A percentile compares a stretch with the other conserved stretches of the same genome.
phyloP scores from a whole-genome alignment of 176 grass and related monocot species.

The Poa pratensis region DNA sequence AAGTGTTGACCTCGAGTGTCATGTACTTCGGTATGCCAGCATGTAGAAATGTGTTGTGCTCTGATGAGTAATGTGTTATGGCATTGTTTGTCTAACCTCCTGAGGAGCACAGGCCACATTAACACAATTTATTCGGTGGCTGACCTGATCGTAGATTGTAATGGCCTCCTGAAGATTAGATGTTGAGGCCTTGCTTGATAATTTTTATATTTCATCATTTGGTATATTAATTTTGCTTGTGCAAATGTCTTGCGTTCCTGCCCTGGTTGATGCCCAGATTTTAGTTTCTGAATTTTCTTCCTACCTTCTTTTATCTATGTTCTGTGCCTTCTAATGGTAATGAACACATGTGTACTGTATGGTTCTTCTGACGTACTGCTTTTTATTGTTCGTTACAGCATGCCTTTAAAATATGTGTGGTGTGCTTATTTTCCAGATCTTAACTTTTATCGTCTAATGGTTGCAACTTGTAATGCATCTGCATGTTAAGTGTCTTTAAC shows the following conservation, averaged over 20 bases:
- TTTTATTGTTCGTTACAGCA: not conserved
- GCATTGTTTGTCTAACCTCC: conserved; percentile 4
- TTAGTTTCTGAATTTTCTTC: conserved; percentile 23
- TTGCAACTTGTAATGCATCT: conserved; percentile 13
- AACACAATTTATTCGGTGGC: not conserved
- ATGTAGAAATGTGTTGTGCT: conserved; percentile 13
- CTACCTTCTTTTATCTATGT: not conserved
- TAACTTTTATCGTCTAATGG: conserved; percentile 2
- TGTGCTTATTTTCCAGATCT: not conserved
- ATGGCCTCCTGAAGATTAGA: not conserved
- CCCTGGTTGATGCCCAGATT: not conserved
- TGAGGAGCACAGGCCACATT: conserved; percentile 5
- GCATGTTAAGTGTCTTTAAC: not conserved
- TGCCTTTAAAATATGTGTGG: conserved; percentile 21
- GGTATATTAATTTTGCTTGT: not conserved
- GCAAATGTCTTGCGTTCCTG: not conserved
- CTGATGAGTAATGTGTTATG: not conserved
- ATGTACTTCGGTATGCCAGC: conserved; percentile 18
- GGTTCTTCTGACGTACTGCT: not conserved
- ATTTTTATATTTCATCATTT: not conserved
- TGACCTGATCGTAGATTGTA: conserved; percentile 26
- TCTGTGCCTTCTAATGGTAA: conserved; percentile 15
- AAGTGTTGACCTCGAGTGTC: not conserved
- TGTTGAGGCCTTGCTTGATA: conserved; percentile 1
- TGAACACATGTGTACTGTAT: not conserved